Percentiles rank a stretch among this genome's conserved stretches.
These are phyloP conservation scores for Colletotrichum musae DNA, from an alignment of 2,329 filamentous ascomycete genomes.

Conservation along the genomic window DNA sequence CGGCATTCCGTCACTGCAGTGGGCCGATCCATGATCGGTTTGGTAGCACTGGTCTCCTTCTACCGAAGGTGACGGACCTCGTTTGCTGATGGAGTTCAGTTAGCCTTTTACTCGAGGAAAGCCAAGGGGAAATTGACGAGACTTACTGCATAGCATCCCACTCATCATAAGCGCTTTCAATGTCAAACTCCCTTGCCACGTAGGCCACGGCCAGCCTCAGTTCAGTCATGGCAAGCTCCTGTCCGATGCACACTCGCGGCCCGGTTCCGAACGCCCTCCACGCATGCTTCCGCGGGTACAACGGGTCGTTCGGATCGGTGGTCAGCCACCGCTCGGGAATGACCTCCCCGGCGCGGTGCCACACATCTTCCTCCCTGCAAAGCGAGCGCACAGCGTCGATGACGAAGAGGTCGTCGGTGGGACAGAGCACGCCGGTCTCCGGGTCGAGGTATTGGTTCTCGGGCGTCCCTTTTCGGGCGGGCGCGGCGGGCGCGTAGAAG, in stretches of 20 bases:
- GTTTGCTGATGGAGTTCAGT: conserved; percentile 41
- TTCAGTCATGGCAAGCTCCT: conserved; percentile 69
- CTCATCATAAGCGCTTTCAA: conserved; percentile 60
- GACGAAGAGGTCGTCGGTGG: conserved; percentile 51
- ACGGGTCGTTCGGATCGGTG: conserved; percentile 27
- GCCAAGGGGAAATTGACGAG: background rate
- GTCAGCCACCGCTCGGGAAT: conserved; percentile 60
- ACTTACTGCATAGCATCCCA: conserved; percentile 50
- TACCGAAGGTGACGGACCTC: conserved; percentile 44
- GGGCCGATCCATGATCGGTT: conserved; percentile 48
- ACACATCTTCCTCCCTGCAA: conserved; percentile 52
- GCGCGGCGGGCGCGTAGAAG: conserved; percentile 63
- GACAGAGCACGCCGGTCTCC: conserved; percentile 51
- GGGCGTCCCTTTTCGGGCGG: conserved; percentile 51
- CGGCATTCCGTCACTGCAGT: conserved; percentile 55
- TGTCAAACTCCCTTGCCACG: conserved; percentile 64
- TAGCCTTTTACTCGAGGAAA: too few relatives aligned
- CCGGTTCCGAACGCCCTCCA: conserved; percentile 69
- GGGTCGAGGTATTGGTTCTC: conserved; percentile 55
- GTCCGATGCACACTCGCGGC: conserved; percentile 68
- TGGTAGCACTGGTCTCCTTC: conserved; percentile 51
- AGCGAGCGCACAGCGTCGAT: conserved; percentile 33
- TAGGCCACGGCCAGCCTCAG: conserved; percentile 64
- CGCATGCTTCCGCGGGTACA: conserved; percentile 51
- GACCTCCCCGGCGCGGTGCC: conserved; percentile 55